phyloP scores from a whole-genome alignment of 352 stramenopile genomes.

The Phytophthora boehmeriae region DNA sequence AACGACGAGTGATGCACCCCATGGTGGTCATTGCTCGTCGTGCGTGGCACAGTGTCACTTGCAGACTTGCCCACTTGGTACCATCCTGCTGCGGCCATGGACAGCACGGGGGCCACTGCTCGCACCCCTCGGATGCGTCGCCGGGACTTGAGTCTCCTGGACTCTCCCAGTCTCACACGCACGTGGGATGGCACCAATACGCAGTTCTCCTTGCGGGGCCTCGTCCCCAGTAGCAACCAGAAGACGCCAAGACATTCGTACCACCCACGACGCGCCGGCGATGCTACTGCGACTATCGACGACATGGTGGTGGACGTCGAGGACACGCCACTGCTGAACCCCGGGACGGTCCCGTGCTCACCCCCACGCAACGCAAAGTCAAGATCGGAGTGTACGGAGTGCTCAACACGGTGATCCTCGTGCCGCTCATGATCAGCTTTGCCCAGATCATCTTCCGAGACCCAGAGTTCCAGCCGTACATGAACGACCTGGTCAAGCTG shows the following conservation, averaged over 20 bases:
- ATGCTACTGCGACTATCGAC: slow-evolving; percentile 17
- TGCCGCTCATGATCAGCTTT: slow-evolving; percentile 92
- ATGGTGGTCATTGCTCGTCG: not conserved
- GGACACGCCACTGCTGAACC: slow-evolving; percentile 20
- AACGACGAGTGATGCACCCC: too few relatives aligned
- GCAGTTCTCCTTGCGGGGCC: slow-evolving; percentile 21
- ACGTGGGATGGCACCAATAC: slow-evolving; percentile 47
- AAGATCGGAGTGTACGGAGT: slow-evolving; percentile 88
- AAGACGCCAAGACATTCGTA: slow-evolving; percentile 67
- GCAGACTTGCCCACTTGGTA: slow-evolving; percentile 23
- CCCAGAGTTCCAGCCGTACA: slow-evolving; percentile 91
- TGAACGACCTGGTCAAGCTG: slow-evolving; percentile 95
- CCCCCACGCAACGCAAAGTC: slow-evolving; percentile 36
- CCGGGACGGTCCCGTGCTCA: slow-evolving; percentile 21
- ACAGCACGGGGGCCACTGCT: slow-evolving; percentile 80
- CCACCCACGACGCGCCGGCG: slow-evolving; percentile 34
- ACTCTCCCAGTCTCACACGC: slow-evolving; percentile 38
- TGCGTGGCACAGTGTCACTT: slow-evolving; percentile 30
- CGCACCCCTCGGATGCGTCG: slow-evolving; percentile 63
- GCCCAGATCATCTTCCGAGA: slow-evolving; percentile 96
- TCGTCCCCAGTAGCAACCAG: slow-evolving; percentile 19
- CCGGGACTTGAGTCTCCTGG: slow-evolving; percentile 19
- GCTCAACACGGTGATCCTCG: slow-evolving; percentile 94
- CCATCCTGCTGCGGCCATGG: slow-evolving; percentile 41
- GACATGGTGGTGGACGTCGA: slow-evolving; percentile 40